These are phyloP conservation scores for Laetiporus sulphureus DNA, from an alignment of 1,284 basidiomycete genomes.

Conservation along the genomic window DNA sequence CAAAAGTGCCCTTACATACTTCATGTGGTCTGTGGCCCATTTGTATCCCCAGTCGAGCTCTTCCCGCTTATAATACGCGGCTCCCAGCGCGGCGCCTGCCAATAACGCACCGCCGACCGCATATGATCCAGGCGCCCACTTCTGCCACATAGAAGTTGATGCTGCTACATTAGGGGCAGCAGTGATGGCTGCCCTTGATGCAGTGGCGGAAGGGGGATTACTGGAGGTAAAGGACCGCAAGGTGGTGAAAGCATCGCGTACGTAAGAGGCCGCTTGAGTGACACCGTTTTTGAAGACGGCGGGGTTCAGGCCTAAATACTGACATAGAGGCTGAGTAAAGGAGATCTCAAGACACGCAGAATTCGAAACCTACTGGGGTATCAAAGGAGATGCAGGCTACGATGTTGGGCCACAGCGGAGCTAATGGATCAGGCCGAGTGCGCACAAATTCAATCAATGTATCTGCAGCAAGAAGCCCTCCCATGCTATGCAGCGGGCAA, in stretches of 20 bases:
- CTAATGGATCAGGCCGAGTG: slow-evolving; percentile 51
- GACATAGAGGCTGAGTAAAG: background rate
- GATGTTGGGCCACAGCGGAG: slow-evolving; percentile 79
- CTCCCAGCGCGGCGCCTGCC: slow-evolving; percentile 82
- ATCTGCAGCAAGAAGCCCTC: slow-evolving; percentile 83
- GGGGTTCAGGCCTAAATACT: slow-evolving; percentile 88
- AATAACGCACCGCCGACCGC: slow-evolving; percentile 63
- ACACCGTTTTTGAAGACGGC: slow-evolving; percentile 81
- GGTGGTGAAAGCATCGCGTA: slow-evolving; percentile 55
- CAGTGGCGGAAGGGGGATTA: slow-evolving; percentile 8
- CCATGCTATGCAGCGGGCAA: slow-evolving; percentile 62
- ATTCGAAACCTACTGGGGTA: slow-evolving; percentile 63
- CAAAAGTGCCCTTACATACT: slow-evolving; percentile 87
- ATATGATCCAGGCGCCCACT: slow-evolving; percentile 60
- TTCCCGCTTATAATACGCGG: slow-evolving; percentile 73
- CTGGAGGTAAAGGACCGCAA: slow-evolving; percentile 34
- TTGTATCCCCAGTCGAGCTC: slow-evolving; percentile 67
- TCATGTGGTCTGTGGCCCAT: slow-evolving; percentile 87
- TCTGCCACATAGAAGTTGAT: slow-evolving; percentile 40
- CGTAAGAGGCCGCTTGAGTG: slow-evolving; percentile 71
- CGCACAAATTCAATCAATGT: slow-evolving; percentile 69
- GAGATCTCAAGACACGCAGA: background rate
- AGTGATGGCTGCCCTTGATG: slow-evolving; percentile 15
- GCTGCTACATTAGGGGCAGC: slow-evolving; percentile 23
- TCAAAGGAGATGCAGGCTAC: slow-evolving; percentile 84